Percentiles rank a stretch among this genome's conserved stretches.
phyloP scores from a whole-genome alignment of 345 rosid genomes.

The Pugionium cornutum region DNA sequence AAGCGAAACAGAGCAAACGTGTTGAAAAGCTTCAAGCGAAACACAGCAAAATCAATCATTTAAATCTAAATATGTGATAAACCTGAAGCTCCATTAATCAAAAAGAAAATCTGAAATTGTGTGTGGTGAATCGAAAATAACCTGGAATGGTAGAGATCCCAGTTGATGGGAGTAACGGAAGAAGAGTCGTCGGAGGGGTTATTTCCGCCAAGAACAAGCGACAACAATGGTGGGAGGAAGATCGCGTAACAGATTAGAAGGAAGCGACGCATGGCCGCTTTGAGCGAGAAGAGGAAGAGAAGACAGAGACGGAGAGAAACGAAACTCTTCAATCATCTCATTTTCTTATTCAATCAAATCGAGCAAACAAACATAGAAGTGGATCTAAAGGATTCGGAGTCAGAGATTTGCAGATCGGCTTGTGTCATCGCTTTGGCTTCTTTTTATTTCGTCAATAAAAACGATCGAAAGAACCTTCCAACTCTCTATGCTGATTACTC shows the following conservation, averaged over 20 bases:
- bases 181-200: slow-evolving; percentile 41
- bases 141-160: slow-evolving; percentile 88
- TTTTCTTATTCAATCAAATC: too few species aligned
- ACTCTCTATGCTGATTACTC: too few species aligned
- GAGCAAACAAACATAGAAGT: too few species aligned
- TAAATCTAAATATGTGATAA: background rate
- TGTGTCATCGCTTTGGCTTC: too few species aligned
- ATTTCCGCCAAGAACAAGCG: slow-evolving; percentile 25
- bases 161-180: slow-evolving; percentile 61
- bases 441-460: too few species aligned
- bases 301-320: slow-evolving; percentile 10
- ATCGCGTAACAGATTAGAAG: slow-evolving; percentile 17
- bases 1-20: too few species aligned
- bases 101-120: background rate
- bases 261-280: slow-evolving; percentile 36
- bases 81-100: background rate
- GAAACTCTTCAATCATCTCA: background rate
- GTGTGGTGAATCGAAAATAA: background rate
- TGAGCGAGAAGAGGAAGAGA: slow-evolving; percentile 22
- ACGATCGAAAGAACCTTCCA: too few species aligned
- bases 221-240: slow-evolving; percentile 23
- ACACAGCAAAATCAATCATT: background rate
- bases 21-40: too few species aligned
- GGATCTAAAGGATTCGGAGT: too few species aligned
- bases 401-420: too few species aligned